Evolutionary conservation across 805 yeast genomes (phyloP).

Genomic region (Phaffomyces opuntiae): DNA sequence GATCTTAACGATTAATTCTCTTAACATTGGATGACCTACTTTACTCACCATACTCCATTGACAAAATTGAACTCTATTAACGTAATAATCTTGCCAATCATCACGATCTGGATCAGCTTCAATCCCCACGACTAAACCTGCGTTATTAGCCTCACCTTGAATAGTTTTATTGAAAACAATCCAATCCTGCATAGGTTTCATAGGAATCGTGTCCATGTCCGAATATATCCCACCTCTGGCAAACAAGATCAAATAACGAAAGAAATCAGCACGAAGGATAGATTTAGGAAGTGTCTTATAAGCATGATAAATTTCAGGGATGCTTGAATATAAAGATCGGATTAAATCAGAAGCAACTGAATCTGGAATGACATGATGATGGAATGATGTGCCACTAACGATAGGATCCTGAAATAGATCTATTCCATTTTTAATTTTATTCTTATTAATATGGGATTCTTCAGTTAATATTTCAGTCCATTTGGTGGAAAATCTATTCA

Average conservation of each 20-base stretch:
- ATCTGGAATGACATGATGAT: conserved; percentile 64
- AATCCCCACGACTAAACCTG: conserved; percentile 83
- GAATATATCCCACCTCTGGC: conserved; percentile 93
- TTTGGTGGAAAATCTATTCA: conserved; percentile 41
- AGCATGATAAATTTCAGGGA: conserved; percentile 74
- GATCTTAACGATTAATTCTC: conserved; percentile 73
- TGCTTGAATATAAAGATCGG: conserved; percentile 49
- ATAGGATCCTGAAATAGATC: too few species aligned
- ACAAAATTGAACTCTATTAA: conserved; percentile 88
- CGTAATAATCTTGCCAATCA: conserved; percentile 92
- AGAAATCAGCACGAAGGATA: conserved; percentile 88
- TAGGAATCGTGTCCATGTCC: conserved; percentile 78
- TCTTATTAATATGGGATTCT: background rate
- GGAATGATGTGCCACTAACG: conserved; percentile 21
- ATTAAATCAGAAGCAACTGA: conserved; percentile 51
- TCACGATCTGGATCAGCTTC: conserved; percentile 96
- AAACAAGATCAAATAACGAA: conserved; percentile 76
- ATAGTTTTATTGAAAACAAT: conserved; percentile 37
- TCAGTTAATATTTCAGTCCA: conserved; percentile 64
- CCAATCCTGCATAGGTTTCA: conserved; percentile 75
- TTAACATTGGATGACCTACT: conserved; percentile 82
- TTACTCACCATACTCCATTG: conserved; percentile 95
- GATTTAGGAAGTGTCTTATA: conserved; percentile 70
- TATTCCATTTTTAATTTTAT: too few species aligned
- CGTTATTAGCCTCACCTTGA: conserved; percentile 21